Conservation (phyloP, 148 eudicot species). For the Chenopodium berlandieri region DNA sequence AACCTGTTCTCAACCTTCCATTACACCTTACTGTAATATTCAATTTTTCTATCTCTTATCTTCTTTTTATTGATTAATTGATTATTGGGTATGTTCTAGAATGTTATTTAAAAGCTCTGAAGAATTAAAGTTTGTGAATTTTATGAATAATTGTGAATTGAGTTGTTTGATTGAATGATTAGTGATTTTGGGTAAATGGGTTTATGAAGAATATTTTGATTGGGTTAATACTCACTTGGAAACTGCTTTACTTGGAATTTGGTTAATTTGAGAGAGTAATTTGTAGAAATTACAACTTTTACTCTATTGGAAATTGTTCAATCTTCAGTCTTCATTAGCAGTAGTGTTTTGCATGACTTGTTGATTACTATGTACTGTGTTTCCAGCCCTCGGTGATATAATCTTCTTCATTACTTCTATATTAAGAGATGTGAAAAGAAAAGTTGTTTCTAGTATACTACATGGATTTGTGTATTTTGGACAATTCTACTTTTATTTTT, state of each 20-base stretch:
- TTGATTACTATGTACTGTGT: background rate
- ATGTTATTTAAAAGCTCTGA: background rate
- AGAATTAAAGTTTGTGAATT: background rate
- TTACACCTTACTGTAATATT: conserved; percentile 4
- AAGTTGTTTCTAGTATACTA: too few species aligned
- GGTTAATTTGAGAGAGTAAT: background rate
- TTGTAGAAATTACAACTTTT: background rate
- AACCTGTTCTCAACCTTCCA: conserved; percentile 1
- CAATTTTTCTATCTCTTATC: background rate
- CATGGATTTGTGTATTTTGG: too few species aligned
- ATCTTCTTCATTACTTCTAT: too few species aligned
- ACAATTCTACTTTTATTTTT: too few species aligned
- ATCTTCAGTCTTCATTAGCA: background rate
- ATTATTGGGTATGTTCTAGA: background rate
- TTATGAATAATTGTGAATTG: background rate
- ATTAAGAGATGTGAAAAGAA: background rate
- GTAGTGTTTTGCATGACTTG: background rate
- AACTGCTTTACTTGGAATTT: background rate
- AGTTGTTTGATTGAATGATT: background rate
- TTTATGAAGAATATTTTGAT: background rate
- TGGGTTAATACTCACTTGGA: background rate
- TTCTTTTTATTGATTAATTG: background rate
- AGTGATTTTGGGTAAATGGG: background rate
- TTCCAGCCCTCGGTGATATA: background rate
- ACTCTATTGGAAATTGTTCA: background rate